phyloP scores from a whole-genome alignment of 805 yeast species.

The Hanseniaspora jakobsenii region DNA sequence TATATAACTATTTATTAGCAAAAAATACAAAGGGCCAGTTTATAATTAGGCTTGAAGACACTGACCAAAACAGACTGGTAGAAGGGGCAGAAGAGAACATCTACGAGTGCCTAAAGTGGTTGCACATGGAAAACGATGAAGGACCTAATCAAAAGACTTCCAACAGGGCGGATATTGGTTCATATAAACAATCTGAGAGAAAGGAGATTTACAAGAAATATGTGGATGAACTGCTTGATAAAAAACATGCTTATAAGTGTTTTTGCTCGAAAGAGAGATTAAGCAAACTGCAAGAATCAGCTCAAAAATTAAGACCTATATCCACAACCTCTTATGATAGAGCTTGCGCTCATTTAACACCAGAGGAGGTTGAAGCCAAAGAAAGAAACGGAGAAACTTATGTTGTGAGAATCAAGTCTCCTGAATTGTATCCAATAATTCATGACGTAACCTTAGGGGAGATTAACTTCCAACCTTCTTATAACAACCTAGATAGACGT shows the following conservation, averaged over 20 bases:
- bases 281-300: constrained; percentile 54
- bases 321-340: constrained; percentile 88
- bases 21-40: constrained; percentile 69
- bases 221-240: constrained; percentile 42
- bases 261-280: constrained; percentile 74
- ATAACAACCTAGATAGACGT: constrained; percentile 54
- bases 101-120: constrained; percentile 64
- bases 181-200: constrained; percentile 79
- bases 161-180: constrained; percentile 36
- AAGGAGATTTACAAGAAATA: constrained; percentile 51
- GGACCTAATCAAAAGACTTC: constrained; percentile 44
- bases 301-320: constrained; percentile 67
- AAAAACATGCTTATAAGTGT: constrained; percentile 75
- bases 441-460: constrained; percentile 68
- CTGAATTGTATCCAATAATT: constrained; percentile 54
- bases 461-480: constrained; percentile 67
- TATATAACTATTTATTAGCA: constrained; percentile 79
- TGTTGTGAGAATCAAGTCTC: constrained; percentile 68
- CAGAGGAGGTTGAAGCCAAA: constrained; percentile 32
- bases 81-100: constrained; percentile 74
- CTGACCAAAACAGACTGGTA: constrained; percentile 72
- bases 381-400: constrained; percentile 30
- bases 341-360: constrained; percentile 44
- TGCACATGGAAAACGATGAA: constrained; percentile 66
- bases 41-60: constrained; percentile 76